Evolutionary conservation across 2,329 filamentous ascomycete species (phyloP).

Genomic region (Simplicillium sp.): DNA sequence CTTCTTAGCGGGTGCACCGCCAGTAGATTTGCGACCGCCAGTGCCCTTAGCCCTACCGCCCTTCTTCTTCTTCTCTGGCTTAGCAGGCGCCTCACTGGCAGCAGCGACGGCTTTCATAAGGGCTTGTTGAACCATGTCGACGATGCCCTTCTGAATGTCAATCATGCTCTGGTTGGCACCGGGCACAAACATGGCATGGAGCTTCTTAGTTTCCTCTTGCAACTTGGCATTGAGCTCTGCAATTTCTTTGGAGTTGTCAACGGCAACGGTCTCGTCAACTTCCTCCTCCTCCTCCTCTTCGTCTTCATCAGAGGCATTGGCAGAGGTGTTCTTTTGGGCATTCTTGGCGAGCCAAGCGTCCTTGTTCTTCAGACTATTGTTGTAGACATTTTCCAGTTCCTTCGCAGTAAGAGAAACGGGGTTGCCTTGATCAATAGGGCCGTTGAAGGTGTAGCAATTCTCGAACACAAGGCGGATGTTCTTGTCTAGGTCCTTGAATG

Average conservation of each 20-base stretch:
- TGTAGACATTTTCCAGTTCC: slow-evolving; percentile 65
- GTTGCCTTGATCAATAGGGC: slow-evolving; percentile 46
- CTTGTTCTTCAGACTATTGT: slow-evolving; percentile 67
- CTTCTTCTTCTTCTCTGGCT: slow-evolving; percentile 51
- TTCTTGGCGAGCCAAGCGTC: slow-evolving; percentile 72
- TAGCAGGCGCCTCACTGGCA: slow-evolving; percentile 38
- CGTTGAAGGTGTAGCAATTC: slow-evolving; percentile 91
- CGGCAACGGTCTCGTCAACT: slow-evolving; percentile 24
- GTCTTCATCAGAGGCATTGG: slow-evolving; percentile 54
- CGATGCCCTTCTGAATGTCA: slow-evolving; percentile 49
- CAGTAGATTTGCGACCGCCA: slow-evolving; percentile 32
- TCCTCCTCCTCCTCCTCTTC: slow-evolving; percentile 65
- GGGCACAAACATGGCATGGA: slow-evolving; percentile 42
- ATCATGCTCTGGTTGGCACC: slow-evolving; percentile 44
- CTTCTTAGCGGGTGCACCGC: slow-evolving; percentile 24
- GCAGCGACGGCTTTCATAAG: slow-evolving; percentile 64
- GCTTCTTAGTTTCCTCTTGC: slow-evolving; percentile 46
- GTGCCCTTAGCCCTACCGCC: slow-evolving; percentile 43
- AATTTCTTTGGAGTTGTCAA: slow-evolving; percentile 31
- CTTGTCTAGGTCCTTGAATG: slow-evolving; percentile 73
- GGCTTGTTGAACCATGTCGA: slow-evolving; percentile 58
- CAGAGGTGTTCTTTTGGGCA: slow-evolving; percentile 42
- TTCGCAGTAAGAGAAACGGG: slow-evolving; percentile 64
- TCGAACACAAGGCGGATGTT: slow-evolving; percentile 76
- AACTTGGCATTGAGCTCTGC: slow-evolving; percentile 43